Evolutionary conservation across 129 eudicot species (phyloP), one percentile per base, ranked within the genome.

Genomic region (Helichrysum umbraculigerum): DNA sequence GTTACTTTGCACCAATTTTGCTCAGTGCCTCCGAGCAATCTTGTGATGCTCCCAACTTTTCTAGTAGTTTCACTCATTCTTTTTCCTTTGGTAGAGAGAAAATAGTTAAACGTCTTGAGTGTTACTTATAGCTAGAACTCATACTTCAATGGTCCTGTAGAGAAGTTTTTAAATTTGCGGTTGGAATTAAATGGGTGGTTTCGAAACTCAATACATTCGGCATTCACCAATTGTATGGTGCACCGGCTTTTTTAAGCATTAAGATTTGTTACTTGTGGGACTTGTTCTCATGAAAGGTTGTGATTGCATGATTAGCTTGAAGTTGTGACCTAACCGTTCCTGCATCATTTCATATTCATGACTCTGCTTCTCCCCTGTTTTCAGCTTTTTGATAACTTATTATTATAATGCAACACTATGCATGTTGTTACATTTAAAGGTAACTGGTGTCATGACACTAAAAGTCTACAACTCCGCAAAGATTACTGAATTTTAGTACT

Each of bases 281-380:
- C 72, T 78, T 61, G 77, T 70, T 70, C 9, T 59, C 77, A 71
- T 57, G 71, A 80, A 56, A 80, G 9, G 44, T 42, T 75, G 84
- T 80, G 79, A 73, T 56, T 44, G 79, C n/a, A 74, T 58, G 76
- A 59, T 67, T 19, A 60, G 76, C 64, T 42, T 74, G 42, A 80
- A 66, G 71, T 57, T 74, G 79, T 74, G 84, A 80, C 76, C 80
- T 12, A 80, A 80, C 84, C 33, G 76, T 68, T 74, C 41, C 44
- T 67, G 69, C 11, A 34, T 80, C 84, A 80, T 80, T 58, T 74
- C 51, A 68, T 19, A 68, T 74, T 58, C 76, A 68, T 80, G 84
- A 80, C 66, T 29, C 30, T 37, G 44, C 51, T 71, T 78, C 21
- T 57, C 39, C 58, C 15, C 21, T 41, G 32, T 67, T 35, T 44